Percentiles rank a stretch among this genome's conserved stretches.
Evolutionary conservation across 176 grass and related monocot species (phyloP).

Genomic region (Triticum turgidum): DNA sequence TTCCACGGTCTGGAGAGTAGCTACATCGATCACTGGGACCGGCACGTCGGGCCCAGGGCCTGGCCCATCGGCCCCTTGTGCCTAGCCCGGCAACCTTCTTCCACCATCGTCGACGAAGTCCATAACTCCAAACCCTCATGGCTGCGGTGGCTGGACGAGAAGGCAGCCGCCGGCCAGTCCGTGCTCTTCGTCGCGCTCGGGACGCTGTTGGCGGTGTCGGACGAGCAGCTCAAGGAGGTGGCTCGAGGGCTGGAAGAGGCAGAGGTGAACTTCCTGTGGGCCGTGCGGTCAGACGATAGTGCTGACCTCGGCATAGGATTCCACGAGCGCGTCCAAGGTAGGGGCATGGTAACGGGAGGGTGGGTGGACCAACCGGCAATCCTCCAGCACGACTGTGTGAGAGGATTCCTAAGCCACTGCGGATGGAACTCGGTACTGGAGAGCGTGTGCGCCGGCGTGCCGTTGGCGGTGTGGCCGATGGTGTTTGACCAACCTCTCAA

Average conservation of each 20-base stretch:
- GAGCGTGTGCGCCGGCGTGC: slow-evolving; percentile 29
- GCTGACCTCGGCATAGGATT: neutral
- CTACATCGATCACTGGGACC: slow-evolving; percentile 38
- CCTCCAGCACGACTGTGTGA: slow-evolving; percentile 2
- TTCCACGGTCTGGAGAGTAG: slow-evolving; percentile 1
- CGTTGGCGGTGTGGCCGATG: slow-evolving; percentile 35
- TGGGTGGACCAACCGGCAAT: slow-evolving; percentile 37
- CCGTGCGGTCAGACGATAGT: neutral
- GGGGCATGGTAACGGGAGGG: slow-evolving; percentile 18
- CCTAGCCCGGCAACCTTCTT: neutral
- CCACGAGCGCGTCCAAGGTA: slow-evolving; percentile 6
- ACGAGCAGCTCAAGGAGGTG: neutral
- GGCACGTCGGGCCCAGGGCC: neutral
- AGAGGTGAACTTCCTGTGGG: slow-evolving; percentile 18
- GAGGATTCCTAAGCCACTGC: slow-evolving; percentile 18
- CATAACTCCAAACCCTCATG: neutral
- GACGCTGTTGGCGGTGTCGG: neutral
- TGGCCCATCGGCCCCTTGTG: slow-evolving; percentile 29
- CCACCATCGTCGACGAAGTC: neutral
- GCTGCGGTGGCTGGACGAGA: slow-evolving; percentile 35
- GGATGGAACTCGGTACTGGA: slow-evolving; percentile 34
- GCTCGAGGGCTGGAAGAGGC: slow-evolving; percentile 3
- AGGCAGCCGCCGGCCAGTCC: neutral
- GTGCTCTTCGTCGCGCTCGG: slow-evolving; percentile 26
- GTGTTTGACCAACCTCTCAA: slow-evolving; percentile 28